These are phyloP conservation scores for Candida koratica DNA, from an alignment of 805 yeast species.

Conservation along the genomic window DNA sequence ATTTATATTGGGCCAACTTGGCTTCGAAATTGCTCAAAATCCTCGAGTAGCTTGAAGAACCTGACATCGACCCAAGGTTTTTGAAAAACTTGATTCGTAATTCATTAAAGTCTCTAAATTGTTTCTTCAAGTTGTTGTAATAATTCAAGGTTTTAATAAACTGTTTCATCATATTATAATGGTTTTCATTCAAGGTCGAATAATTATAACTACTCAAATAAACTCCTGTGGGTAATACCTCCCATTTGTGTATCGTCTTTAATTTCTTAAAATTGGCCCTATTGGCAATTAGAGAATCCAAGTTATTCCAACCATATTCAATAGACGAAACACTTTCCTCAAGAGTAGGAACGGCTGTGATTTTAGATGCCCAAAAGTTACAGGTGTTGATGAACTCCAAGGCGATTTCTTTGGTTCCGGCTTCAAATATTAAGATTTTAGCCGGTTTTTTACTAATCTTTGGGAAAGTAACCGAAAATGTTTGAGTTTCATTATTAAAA, in stretches of 20 bases:
- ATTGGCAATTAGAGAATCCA: constrained; percentile 27
- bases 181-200: constrained; percentile 23
- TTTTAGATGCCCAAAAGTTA: constrained; percentile 87
- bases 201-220: constrained; percentile 34
- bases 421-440: constrained; percentile 54
- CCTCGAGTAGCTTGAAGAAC: constrained; percentile 32
- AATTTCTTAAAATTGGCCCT: constrained; percentile 28
- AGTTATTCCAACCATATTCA: constrained; percentile 76
- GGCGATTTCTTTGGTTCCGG: constrained; percentile 66
- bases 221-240: constrained; percentile 36
- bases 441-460: constrained; percentile 30
- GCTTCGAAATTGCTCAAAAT: constrained; percentile 38
- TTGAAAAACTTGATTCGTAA: constrained; percentile 27
- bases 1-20: constrained; percentile 41
- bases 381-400: constrained; percentile 68
- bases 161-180: constrained; percentile 42
- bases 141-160: constrained; percentile 39
- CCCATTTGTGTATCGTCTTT: constrained; percentile 42
- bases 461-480: constrained; percentile 59
- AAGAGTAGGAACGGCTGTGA: constrained; percentile 69
- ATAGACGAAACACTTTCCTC: constrained; percentile 70
- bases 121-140: constrained; percentile 35
- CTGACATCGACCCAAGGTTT: constrained; percentile 24
- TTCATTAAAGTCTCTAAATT: constrained; percentile 30
- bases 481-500: constrained; percentile 15